Conservation (phyloP, 106 monocot species). For the Xerophyta viscosa region DNA sequence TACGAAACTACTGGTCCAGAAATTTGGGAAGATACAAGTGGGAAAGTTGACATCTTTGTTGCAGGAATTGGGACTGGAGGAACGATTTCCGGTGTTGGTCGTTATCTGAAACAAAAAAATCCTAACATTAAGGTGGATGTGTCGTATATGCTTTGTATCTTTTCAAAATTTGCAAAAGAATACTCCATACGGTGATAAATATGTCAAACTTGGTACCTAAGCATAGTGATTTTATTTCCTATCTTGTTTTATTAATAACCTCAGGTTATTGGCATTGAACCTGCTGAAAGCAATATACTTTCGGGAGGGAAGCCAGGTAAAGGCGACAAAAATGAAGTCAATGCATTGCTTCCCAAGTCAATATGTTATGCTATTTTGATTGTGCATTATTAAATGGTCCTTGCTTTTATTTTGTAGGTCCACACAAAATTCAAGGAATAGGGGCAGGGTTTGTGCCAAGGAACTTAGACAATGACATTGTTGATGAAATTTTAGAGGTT, state of each 20-base stretch:
- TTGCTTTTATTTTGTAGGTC: constrained; percentile 51
- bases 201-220: too few species aligned
- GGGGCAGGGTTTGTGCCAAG: constrained; percentile 94
- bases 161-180: too few species aligned
- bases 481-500: constrained; percentile 95
- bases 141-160: too few species aligned
- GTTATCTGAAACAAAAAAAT: constrained; percentile 79
- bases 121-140: constrained; percentile 65
- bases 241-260: neutral
- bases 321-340: neutral
- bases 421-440: constrained; percentile 99
- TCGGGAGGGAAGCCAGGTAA: constrained; percentile 97
- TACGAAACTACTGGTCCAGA: constrained; percentile 96
- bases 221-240: too few species aligned
- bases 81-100: constrained; percentile 88
- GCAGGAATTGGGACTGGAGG: constrained; percentile 97
- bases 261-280: constrained; percentile 95
- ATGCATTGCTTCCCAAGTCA: neutral
- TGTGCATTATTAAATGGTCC: too few species aligned
- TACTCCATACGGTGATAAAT: too few species aligned
- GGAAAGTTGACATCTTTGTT: constrained; percentile 91
- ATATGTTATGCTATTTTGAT: too few species aligned
- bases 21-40: constrained; percentile 94
- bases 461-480: constrained; percentile 65
- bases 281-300: constrained; percentile 90